Evolutionary conservation across 495 filamentous ascomycete genomes (phyloP).

Genomic region (Neurospora discreta): DNA sequence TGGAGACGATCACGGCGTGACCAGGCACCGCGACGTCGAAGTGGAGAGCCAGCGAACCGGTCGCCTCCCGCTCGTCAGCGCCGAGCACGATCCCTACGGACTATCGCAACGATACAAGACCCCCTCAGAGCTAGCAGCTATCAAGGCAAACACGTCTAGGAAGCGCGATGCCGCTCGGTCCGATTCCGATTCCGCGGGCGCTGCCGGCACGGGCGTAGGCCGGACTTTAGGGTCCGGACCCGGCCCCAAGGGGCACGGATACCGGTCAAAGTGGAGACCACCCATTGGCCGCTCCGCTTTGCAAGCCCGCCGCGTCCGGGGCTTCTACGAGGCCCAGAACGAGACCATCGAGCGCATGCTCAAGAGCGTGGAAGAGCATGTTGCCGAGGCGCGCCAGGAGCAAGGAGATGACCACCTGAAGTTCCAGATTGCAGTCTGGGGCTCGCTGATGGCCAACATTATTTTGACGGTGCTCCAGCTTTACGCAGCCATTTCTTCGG

Average conservation of each 20-base stretch:
- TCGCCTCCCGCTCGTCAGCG: conserved; percentile 33
- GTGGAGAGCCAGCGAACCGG: conserved; percentile 52
- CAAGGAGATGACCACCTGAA: conserved; percentile 71
- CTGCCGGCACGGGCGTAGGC: conserved; percentile 23
- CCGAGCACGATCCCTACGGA: conserved; percentile 67
- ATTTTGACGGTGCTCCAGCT: conserved; percentile 69
- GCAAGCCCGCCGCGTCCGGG: conserved; percentile 54
- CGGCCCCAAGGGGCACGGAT: background rate
- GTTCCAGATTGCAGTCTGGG: conserved; percentile 80
- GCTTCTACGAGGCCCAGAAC: conserved; percentile 88
- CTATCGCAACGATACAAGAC: conserved; percentile 73
- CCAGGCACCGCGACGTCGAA: conserved; percentile 54
- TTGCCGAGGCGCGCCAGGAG: conserved; percentile 66
- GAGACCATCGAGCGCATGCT: conserved; percentile 85
- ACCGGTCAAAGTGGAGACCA: conserved; percentile 5
- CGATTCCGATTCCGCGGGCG: conserved; percentile 9
- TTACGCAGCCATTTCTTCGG: conserved; percentile 77
- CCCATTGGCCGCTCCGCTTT: conserved; percentile 26
- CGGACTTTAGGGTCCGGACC: background rate
- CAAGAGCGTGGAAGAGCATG: conserved; percentile 87
- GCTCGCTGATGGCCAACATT: conserved; percentile 80
- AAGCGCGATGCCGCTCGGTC: conserved; percentile 46
- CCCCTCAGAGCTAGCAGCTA: conserved; percentile 61
- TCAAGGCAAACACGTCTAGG: conserved; percentile 71
- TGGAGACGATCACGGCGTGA: conserved; percentile 32